Base-by-base conservation (phyloP, 2,329 filamentous ascomycete species). In the Fusarium humuli region DNA sequence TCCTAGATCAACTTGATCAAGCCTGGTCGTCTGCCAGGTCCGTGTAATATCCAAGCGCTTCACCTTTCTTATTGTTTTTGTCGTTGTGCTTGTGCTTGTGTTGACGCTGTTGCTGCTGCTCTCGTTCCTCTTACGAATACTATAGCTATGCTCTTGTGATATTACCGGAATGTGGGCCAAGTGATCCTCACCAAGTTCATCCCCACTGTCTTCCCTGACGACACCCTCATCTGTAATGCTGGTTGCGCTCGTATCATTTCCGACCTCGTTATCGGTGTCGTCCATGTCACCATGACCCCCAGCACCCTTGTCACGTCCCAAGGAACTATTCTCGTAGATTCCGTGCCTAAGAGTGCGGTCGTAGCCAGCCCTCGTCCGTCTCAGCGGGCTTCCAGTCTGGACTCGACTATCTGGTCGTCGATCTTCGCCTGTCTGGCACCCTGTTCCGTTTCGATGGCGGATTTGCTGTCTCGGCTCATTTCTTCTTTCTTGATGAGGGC, bases 121-220 rank as follows among this genome's bases (percentile, higher is more conserved):
- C 30, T 12, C 27, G 23, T 29, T 49, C 22, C 32, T 42, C 34
- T 37, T 61, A 27, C 22, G n/a, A 29, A 32, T 46, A 34, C 20
- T 30, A 20, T 48, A 32, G 25, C n/a, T 42, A 41, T 55, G 25
- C 6, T 20, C 47, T 53, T 45, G 50, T 23, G 53, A 47, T n/a
- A 44, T 48, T 22, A 23, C 50, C 55, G 49, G 16, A 25, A 27
- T 58, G 14, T 48, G 52, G 41, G 49, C 22, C 10, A 30, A 32
- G 23, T 20, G 53, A 23, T 55, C 61, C 16, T 58, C 53, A 53
- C 65, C 53, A 52, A 75, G 73, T 61, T 75, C 73, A 53, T 75
- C 73, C 49, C 52, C 67, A 22, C 73, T 75, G 14, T 71, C 69
- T 46, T 56, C 49, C 49, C 32, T 41, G 32, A 41, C 23, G 34